Base-by-base conservation (phyloP, 2,329 filamentous ascomycete genomes). In the Sclerotinia subarctica region DNA sequence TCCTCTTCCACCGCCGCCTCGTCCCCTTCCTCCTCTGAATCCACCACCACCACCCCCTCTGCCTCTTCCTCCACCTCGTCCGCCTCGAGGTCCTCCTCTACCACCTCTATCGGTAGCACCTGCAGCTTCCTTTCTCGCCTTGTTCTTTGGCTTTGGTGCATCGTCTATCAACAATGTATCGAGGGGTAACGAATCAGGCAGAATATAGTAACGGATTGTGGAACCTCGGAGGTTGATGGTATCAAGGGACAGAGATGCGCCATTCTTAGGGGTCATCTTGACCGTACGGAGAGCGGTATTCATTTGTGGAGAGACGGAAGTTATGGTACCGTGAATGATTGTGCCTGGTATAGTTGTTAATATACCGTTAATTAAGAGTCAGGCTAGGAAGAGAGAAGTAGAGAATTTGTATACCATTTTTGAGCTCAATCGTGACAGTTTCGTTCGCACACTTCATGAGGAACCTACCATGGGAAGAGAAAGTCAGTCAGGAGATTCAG, bases 361-460 rank as follows among this genome's bases (percentile, higher is more conserved):
- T 47, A 10, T 8, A 8, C 38, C 32, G 42, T 52, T 53, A 35
- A 6, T 51, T 47, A 29, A 44, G 26, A 21, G 35, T n/a, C 13
- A 15, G 11, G 29, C 35, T 54, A 59, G 54, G 32, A 53, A 35
- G 38, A 21, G 35, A 42, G n/a, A 57, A 52, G 49, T 47, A 38
- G 69, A 54, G 42, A 54, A 44, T 13, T 15, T 56, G 75, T 80
- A 57, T 84, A 95, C 94, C 95, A 87, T 98, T 98, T 82, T 99
- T 99, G 74, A 99, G 85, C 82, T 99, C 95, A 80, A 99, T 92
- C 56, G 94, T 98, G 77, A 98, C 95, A 77, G 95, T 97, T 84
- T 99, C 95, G 81, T 97, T 98, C 81, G 92, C 89, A 81, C 94
- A 98, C 85, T 99, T 99, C 94, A 98, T 98, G 76, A 99, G 85